Evolutionary conservation across 345 rosid species (phyloP).

Genomic region (Eucalyptus tenuipes): DNA sequence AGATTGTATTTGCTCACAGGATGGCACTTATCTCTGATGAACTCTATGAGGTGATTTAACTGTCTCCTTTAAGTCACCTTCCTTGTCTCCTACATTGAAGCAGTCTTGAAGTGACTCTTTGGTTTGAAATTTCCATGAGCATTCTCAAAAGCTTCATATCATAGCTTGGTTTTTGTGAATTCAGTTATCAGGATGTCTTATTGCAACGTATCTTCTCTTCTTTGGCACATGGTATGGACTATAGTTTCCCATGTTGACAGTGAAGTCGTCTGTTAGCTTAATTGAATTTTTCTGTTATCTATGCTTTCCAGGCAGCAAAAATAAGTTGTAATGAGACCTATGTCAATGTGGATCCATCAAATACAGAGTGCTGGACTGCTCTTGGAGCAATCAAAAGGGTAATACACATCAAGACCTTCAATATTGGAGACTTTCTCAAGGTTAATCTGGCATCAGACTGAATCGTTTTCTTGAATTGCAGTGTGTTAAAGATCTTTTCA

Average conservation of each 20-base stretch:
- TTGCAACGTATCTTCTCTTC: not conserved
- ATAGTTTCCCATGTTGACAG: not conserved
- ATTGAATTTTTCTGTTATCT: not conserved
- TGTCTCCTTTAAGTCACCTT: not conserved
- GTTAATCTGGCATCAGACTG: not conserved
- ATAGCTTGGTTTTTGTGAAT: not conserved
- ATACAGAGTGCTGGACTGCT: slow-evolving; percentile 4
- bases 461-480: not conserved
- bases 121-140: not conserved
- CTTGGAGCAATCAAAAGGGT: slow-evolving; percentile 8
- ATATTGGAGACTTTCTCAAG: not conserved
- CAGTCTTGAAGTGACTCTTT: not conserved
- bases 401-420: not conserved
- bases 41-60: not conserved
- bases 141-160: not conserved
- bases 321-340: slow-evolving; percentile 10
- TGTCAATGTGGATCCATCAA: slow-evolving; percentile 2
- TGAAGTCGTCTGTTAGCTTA: not conserved
- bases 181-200: not conserved
- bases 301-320: slow-evolving; percentile 1
- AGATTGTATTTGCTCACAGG: slow-evolving; percentile 11
- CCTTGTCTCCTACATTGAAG: not conserved
- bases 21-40: slow-evolving; percentile 14
- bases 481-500: slow-evolving; percentile 11
- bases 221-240: not conserved